Percentiles rank a stretch among this genome's conserved stretches.
These are phyloP conservation scores for Rhizoclosmatium sp. DNA, from an alignment of 192 early-diverging fungal genomes.

Conservation along the genomic window DNA sequence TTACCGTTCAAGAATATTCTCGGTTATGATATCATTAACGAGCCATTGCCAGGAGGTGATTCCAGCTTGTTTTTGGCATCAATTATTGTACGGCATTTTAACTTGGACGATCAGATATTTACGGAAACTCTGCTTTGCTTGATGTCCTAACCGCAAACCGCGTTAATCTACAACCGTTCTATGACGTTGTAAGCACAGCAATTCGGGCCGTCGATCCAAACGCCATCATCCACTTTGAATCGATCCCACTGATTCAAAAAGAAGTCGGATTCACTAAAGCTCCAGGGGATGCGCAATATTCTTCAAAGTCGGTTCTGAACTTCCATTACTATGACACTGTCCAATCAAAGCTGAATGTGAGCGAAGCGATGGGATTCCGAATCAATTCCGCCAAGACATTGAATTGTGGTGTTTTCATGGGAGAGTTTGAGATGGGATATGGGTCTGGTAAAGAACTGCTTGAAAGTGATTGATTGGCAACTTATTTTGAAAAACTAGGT, in stretches of 20 bases:
- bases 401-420: constrained; percentile 25
- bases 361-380: constrained; percentile 39
- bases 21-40: constrained; percentile 73
- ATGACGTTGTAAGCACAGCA: constrained; percentile 54
- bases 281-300: constrained; percentile 18
- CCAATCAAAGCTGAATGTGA: constrained; percentile 9
- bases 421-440: constrained; percentile 39
- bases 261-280: constrained; percentile 28
- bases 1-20: constrained; percentile 56
- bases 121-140: constrained; percentile 49
- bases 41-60: constrained; percentile 64
- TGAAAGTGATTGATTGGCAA: not conserved
- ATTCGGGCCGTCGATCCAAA: constrained; percentile 62
- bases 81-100: not conserved
- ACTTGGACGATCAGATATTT: constrained; percentile 32
- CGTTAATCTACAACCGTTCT: constrained; percentile 60
- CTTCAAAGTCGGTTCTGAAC: constrained; percentile 18
- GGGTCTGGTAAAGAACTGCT: not conserved
- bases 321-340: constrained; percentile 37
- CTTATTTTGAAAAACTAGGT: not conserved
- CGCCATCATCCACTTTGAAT: constrained; percentile 69
- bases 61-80: constrained; percentile 15
- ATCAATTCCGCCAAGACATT: constrained; percentile 11
- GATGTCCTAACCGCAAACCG: constrained; percentile 52
- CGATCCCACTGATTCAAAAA: constrained; percentile 45